Evolutionary conservation across 1,284 basidiomycete species (phyloP), one percentile per base, ranked within the genome.

Genomic region (Cryptococcus floricola): DNA sequence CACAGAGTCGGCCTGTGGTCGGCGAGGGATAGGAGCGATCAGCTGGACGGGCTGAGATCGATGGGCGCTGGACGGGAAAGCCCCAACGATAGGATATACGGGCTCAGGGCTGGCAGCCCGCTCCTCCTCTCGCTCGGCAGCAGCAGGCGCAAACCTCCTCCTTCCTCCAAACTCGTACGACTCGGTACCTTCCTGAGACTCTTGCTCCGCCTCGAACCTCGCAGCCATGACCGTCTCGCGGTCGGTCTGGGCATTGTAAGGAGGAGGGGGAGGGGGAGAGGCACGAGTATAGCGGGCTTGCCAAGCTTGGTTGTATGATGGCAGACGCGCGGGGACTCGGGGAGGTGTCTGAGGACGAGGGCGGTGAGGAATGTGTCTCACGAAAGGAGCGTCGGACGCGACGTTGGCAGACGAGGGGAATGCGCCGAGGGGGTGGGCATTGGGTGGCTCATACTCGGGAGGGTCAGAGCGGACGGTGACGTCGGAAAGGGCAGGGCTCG

Each of bases 181-280:
- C 4, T 57, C 57, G 31, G 56, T 57, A 19, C 52, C 54, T 8
- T 8, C 37, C 9, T 55, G 55, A 34, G 31, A 10, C 31, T 54
- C 52, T 5, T 39, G 12, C 19, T 58, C 57, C 7, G 48, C 50
- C 39, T 63, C 59, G 52, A 68, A 67, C n/a, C 65, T 50, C 1
- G 68, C 59, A 1, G 61, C 54, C 18, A 72, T 56, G 10, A 72
- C 28, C 19, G 58, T 62, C 45, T 61, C 54, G 27, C 66, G 46
- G 53, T 72, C 70, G 8, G 65, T 66, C 23, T 54, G 52, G n/a
- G 70, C 70, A 34, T 72, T 72, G 57, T 69, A 72, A n/a, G 70
- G 70, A n/a, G 70, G 70, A 5, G 70, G 70, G 8, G 70, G 70
- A 5, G 66, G 58, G 5, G 70, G 68, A 8, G 61, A 61, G 43